Evolutionary conservation across 1,139 yeast genomes (phyloP).

Genomic region (Entelexis paramagnoliae): DNA sequence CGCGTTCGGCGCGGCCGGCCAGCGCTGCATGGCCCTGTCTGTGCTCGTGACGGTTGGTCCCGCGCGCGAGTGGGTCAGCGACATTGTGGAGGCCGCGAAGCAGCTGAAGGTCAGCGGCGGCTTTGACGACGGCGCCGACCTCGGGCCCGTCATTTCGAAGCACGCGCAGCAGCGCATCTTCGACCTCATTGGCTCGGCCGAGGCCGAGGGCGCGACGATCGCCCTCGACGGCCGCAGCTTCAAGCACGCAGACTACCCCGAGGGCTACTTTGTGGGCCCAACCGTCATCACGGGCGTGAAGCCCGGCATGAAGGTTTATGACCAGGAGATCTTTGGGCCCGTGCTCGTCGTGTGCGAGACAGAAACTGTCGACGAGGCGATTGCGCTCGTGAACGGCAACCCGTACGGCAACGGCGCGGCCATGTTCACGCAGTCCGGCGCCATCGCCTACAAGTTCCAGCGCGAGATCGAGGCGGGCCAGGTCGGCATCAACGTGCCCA

Average conservation of each 20-base stretch:
- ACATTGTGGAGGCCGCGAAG: constrained; percentile 50
- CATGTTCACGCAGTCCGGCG: constrained; percentile 59
- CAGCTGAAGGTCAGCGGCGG: constrained; percentile 57
- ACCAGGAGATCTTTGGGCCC: constrained; percentile 70
- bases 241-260: constrained; percentile 43
- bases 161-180: constrained; percentile 46
- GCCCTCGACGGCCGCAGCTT: constrained; percentile 56
- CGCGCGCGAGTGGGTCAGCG: constrained; percentile 54
- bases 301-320: constrained; percentile 63
- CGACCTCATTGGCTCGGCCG: constrained; percentile 48
- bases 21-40: constrained; percentile 74
- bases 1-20: constrained; percentile 80
- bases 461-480: constrained; percentile 66
- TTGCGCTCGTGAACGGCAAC: constrained; percentile 52
- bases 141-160: constrained; percentile 66
- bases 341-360: constrained; percentile 55
- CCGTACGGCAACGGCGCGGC: constrained; percentile 68
- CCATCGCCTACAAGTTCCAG: constrained; percentile 59
- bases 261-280: constrained; percentile 69
- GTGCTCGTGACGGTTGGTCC: constrained; percentile 69
- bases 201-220: constrained; percentile 45
- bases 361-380: constrained; percentile 65
- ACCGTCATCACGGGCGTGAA: constrained; percentile 54
- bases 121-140: constrained; percentile 48
- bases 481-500: constrained; percentile 71